Base-by-base conservation (phyloP, 176 grass and related monocot genomes). In the Thalia dealbata region DNA sequence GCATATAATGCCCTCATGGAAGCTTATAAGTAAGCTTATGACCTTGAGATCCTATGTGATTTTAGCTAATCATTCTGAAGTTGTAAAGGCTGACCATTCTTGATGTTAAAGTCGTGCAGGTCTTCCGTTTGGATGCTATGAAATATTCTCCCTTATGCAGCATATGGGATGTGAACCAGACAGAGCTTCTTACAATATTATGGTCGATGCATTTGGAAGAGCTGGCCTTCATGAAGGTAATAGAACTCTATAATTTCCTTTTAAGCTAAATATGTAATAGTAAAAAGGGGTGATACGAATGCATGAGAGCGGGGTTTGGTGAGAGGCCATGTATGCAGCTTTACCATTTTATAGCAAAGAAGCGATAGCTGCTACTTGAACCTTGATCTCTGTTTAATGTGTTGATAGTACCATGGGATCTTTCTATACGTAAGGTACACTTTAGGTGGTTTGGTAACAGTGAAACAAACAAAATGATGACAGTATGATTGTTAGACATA, bases 1-100 rank as follows among this genome's bases (percentile, higher is more conserved):
- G 86, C 83, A 65, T 90, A 96, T 74, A 96, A 96, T 73, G 89
- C 92, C 14, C 87, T 96, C 52, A 90, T 96, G 89, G 92, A 96
- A 80, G 84, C 88, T 43, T 96, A 96, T 77, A 96, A 83, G 91
- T 95, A 80, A 66, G 26, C 59, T 45, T 44, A 52, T 10, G 13
- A 76, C n/a, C 11, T 54, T 35, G 28, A 24, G 43, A 74, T 38
- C 41, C 14, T 23, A 45, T 19, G 30, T 16, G 73, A 72, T 59
- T 29, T 9, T 66, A 29, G 28, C 48, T 28, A 64, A 1, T 0
- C 50, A 64, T 38, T 1, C 68, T 10, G 16, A 14, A 14, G 50
- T 46, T 67, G 0, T 12, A 23, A 35, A 77, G 3, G 21, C 51
- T 29, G 15, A 26, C 10, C 10, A 52, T 61, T 82, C 3, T 54